A percentile compares a stretch with the other conserved stretches of the same genome.
These are phyloP conservation scores for Cryoendolithus antarcticus DNA, from an alignment of 2,329 filamentous ascomycete genomes.

Conservation along the genomic window DNA sequence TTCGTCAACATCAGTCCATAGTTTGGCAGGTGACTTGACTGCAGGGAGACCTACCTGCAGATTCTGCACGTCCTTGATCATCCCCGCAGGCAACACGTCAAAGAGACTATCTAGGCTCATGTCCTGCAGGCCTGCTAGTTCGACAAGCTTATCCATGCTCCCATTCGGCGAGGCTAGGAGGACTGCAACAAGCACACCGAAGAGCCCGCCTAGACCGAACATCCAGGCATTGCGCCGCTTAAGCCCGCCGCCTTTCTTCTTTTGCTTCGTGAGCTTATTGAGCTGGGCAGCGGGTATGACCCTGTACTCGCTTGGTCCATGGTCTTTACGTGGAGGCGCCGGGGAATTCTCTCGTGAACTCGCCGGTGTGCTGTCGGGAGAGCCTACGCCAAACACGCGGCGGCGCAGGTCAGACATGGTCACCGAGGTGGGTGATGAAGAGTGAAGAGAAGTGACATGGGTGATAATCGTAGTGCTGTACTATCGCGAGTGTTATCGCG, in stretches of 20 bases:
- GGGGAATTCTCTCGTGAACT: conserved; percentile 29
- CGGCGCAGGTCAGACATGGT: conserved; percentile 23
- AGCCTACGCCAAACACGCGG: conserved; percentile 21
- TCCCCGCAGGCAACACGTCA: conserved; percentile 74
- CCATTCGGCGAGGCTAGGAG: conserved; percentile 86
- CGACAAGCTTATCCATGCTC: conserved; percentile 48
- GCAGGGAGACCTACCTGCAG: conserved; percentile 51
- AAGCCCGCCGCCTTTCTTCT: conserved; percentile 16
- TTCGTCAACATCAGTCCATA: conserved; percentile 19
- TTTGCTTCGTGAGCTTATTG: conserved; percentile 24
- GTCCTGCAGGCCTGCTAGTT: conserved; percentile 58
- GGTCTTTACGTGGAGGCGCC: conserved; percentile 22
- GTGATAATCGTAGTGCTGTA: no score
- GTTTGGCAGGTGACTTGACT: background rate
- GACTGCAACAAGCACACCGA: conserved; percentile 75
- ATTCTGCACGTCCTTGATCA: conserved; percentile 76
- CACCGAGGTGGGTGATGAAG: no score
- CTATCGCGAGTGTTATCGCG: no score
- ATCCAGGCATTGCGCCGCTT: conserved; percentile 72
- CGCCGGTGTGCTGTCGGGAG: conserved; percentile 19
- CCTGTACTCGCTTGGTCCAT: conserved; percentile 28
- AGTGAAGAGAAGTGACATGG: no score
- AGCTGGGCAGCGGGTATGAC: conserved; percentile 41
- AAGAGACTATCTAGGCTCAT: conserved; percentile 74
- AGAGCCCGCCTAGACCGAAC: conserved; percentile 78